Evolutionary conservation across 2,329 filamentous ascomycete species (phyloP).

Genomic region (Orbilia ellipsospora): DNA sequence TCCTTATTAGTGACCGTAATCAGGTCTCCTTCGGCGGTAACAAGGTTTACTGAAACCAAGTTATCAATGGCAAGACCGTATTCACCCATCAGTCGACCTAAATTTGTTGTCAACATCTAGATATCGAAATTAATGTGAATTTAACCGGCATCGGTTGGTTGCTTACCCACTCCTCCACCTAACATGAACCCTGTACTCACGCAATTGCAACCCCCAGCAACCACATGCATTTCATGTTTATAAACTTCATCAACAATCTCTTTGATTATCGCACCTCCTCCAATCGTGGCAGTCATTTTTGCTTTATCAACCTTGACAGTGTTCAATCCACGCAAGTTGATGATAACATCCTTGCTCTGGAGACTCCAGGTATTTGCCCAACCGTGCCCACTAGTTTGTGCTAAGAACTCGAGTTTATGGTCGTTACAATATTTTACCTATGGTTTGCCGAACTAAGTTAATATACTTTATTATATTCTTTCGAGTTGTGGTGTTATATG

Average conservation of each 20-base stretch:
- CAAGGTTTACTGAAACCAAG: constrained; percentile 63
- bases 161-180: constrained; percentile 47
- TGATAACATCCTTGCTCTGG: constrained; percentile 48
- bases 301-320: constrained; percentile 46
- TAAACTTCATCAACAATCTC: constrained; percentile 52
- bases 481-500: neutral
- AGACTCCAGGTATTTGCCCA: constrained; percentile 52
- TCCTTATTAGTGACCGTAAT: constrained; percentile 59
- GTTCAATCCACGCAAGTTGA: constrained; percentile 45
- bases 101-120: neutral
- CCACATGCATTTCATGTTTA: constrained; percentile 45
- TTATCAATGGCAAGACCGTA: constrained; percentile 62
- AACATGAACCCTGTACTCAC: constrained; percentile 44
- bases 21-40: constrained; percentile 62
- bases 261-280: constrained; percentile 55
- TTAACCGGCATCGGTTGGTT: neutral
- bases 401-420: constrained; percentile 36
- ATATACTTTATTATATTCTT: no score
- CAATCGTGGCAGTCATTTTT: constrained; percentile 52
- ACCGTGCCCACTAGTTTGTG: constrained; percentile 49
- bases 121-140: neutral
- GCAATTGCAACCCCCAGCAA: constrained; percentile 44
- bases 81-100: constrained; percentile 56
- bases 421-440: constrained; percentile 55
- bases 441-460: neutral